These are phyloP conservation scores for Scheffersomyces illinoinensis DNA, from an alignment of 1,139 yeast species.

Conservation along the genomic window DNA sequence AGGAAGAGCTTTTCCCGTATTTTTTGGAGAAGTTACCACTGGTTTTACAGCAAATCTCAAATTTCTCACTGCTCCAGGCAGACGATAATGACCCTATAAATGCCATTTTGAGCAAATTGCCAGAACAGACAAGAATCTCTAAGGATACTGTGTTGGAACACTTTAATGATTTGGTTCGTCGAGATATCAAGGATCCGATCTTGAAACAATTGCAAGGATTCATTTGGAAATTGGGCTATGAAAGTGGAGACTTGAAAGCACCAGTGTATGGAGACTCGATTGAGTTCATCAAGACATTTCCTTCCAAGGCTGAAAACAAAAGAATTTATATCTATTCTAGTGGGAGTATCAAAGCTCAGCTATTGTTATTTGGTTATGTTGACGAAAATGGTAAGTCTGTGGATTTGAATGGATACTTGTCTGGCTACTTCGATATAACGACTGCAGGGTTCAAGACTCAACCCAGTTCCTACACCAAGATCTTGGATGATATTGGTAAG, in stretches of 20 bases:
- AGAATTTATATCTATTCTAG: conserved; percentile 79
- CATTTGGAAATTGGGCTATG: conserved; percentile 82
- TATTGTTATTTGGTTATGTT: conserved; percentile 69
- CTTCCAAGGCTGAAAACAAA: conserved; percentile 13
- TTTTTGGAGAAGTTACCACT: conserved; percentile 45
- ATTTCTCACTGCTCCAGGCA: neutral
- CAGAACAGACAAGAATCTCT: conserved; percentile 27
- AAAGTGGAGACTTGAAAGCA: conserved; percentile 69
- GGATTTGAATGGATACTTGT: conserved; percentile 55
- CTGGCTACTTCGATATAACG: conserved; percentile 81
- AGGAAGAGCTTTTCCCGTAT: conserved; percentile 61
- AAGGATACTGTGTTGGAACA: conserved; percentile 38
- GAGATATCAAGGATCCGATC: conserved; percentile 76
- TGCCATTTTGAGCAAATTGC: conserved; percentile 46
- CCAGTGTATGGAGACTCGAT: conserved; percentile 80
- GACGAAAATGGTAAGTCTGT: conserved; percentile 24
- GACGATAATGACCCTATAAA: conserved; percentile 18
- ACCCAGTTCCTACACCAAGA: conserved; percentile 55
- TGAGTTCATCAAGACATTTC: conserved; percentile 47
- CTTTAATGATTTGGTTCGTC: conserved; percentile 56
- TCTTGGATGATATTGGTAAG: conserved; percentile 48
- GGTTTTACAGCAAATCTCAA: conserved; percentile 30
- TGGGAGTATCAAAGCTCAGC: conserved; percentile 89
- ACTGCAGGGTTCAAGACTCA: conserved; percentile 78
- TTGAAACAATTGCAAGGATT: conserved; percentile 81